Conservation (phyloP, 2,329 filamentous ascomycete genomes). For the Mollisia scopiformis region DNA sequence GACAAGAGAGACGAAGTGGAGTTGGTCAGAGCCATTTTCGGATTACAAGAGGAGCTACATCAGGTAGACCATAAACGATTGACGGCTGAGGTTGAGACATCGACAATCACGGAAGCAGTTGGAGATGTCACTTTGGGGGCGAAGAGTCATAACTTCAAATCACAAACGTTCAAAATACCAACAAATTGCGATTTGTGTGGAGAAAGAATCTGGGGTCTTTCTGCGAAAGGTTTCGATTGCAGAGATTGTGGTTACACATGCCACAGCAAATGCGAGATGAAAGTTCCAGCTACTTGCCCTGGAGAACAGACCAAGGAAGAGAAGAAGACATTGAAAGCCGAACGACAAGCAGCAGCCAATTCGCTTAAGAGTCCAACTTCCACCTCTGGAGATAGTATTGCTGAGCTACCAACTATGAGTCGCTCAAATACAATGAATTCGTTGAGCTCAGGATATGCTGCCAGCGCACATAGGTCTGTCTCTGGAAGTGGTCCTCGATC, state of each 20-base stretch:
- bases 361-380: constrained; percentile 28
- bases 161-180: constrained; percentile 98
- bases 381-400: constrained; percentile 47
- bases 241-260: constrained; percentile 97
- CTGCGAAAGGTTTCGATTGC: constrained; percentile 95
- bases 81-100: constrained; percentile 89
- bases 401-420: constrained; percentile 70
- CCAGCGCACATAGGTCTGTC: constrained; percentile 76
- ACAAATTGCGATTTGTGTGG: constrained; percentile 98
- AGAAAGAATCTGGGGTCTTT: constrained; percentile 95
- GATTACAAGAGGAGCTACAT: constrained; percentile 82
- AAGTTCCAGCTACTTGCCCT: constrained; percentile 93
- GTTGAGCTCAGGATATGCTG: constrained; percentile 83
- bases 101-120: constrained; percentile 87
- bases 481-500: constrained; percentile 59
- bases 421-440: constrained; percentile 87
- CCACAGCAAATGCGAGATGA: constrained; percentile 99
- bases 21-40: constrained; percentile 81
- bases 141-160: constrained; percentile 96
- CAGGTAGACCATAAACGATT: constrained; percentile 81
- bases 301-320: constrained; percentile 94
- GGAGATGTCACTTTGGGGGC: constrained; percentile 92
- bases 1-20: constrained; percentile 90
- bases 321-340: constrained; percentile 88
- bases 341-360: constrained; percentile 80